Percentiles rank a stretch among this genome's conserved stretches.
Conservation (phyloP, 768 basidiomycete genomes). For the Collybia nuda region DNA sequence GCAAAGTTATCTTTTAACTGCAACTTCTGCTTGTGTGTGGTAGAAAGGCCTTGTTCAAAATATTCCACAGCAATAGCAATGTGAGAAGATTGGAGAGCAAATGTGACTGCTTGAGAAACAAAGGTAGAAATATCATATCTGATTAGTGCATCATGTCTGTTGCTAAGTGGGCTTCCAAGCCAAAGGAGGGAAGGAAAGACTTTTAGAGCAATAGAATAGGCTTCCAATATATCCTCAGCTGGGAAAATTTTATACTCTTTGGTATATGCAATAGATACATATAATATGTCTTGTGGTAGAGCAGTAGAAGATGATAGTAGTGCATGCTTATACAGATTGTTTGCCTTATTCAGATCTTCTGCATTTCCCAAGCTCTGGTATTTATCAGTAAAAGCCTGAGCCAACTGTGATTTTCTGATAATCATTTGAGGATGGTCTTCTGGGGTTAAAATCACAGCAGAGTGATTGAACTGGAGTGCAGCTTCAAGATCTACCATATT, state of each 20-base stretch:
- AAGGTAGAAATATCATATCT: not conserved
- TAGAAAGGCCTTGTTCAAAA: slow-evolving; percentile 6
- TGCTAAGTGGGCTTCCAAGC: not conserved
- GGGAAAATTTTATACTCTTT: not conserved
- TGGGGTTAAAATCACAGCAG: no score
- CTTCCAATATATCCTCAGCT: not conserved
- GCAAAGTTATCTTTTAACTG: not conserved
- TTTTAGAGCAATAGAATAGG: not conserved
- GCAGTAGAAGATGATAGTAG: slow-evolving; percentile 1
- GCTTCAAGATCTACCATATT: no score
- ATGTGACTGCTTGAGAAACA: slow-evolving; percentile 2
- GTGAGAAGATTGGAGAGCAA: slow-evolving; percentile 1
- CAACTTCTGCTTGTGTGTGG: slow-evolving; percentile 7
- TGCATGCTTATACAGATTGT: slow-evolving; percentile 1
- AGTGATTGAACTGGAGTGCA: no score
- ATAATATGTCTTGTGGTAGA: not conserved
- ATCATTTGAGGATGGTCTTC: no score
- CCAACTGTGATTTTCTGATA: not conserved
- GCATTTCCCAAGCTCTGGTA: no score
- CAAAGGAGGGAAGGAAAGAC: no score
- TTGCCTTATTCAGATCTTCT: slow-evolving; percentile 1
- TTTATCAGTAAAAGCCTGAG: not conserved
- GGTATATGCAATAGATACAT: not conserved
- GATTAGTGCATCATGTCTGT: slow-evolving; percentile 1
- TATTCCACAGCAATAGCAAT: slow-evolving; percentile 2